These are phyloP conservation scores for Beta vulgaris DNA, from an alignment of 148 eudicot genomes.

Conservation along the genomic window DNA sequence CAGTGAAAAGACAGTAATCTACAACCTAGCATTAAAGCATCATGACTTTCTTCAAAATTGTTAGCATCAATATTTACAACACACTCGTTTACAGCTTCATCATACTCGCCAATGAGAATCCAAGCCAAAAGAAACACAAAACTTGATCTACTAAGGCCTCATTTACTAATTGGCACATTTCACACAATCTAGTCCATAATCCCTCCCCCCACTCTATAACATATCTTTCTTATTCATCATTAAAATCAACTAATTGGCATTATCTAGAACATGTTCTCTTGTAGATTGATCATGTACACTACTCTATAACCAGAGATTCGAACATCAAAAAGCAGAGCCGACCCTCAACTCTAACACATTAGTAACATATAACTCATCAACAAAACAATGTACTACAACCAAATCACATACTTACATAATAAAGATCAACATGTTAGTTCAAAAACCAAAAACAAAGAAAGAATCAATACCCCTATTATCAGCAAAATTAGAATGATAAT, in stretches of 20 bases:
- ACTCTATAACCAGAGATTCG: no score
- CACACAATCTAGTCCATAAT: neutral
- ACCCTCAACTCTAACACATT: neutral
- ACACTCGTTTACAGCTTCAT: neutral
- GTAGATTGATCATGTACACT: no score
- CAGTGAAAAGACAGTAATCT: neutral
- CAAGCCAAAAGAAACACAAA: neutral
- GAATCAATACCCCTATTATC: constrained; percentile 38
- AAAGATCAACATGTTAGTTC: constrained; percentile 16
- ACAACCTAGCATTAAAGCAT: neutral
- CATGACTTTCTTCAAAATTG: neutral
- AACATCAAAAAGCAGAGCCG: no score
- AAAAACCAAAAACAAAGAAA: neutral
- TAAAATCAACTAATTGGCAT: neutral
- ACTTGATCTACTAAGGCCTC: neutral
- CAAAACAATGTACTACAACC: neutral
- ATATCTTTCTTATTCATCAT: neutral
- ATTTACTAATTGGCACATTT: constrained; percentile 12
- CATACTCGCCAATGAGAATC: neutral
- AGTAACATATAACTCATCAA: neutral
- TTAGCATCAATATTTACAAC: neutral
- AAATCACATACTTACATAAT: neutral
- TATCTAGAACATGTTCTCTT: neutral
- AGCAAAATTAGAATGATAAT: constrained; percentile 94
- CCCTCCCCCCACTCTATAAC: neutral